Evolutionary conservation across 1,284 basidiomycete genomes (phyloP).

Genomic region (Hymenochaete sp.): DNA sequence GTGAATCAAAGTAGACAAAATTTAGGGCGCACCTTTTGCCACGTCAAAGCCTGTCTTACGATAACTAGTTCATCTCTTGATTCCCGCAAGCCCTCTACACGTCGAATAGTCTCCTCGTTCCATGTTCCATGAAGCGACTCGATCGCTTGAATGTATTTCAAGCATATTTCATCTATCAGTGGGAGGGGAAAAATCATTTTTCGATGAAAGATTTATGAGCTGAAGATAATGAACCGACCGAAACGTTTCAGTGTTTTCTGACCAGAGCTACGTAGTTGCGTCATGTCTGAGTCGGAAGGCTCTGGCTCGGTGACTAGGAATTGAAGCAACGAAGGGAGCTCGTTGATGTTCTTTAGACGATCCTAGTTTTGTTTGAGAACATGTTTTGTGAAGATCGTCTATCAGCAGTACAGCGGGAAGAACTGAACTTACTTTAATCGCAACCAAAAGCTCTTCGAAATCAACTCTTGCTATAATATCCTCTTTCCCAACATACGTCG

Average conservation of each 20-base stretch:
- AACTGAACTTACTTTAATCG: conserved; percentile 8
- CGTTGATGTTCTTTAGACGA: conserved; percentile 11
- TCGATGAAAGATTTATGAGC: too few species aligned
- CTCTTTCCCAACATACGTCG: not conserved
- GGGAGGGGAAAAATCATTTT: too few species aligned
- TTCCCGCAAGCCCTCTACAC: conserved; percentile 7
- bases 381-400: too few species aligned
- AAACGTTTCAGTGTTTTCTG: too few species aligned
- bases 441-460: conserved; percentile 4
- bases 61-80: conserved; percentile 11
- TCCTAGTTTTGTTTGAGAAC: too few species aligned
- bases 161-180: conserved; percentile 4
- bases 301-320: conserved; percentile 9
- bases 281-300: not conserved
- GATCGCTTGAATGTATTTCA: conserved; percentile 12
- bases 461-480: conserved; percentile 5
- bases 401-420: too few species aligned
- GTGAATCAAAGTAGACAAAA: not conserved
- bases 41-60: conserved; percentile 11
- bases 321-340: conserved; percentile 6
- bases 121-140: conserved; percentile 1
- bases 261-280: not conserved
- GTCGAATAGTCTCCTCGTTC: conserved; percentile 9
- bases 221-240: too few species aligned
- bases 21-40: conserved; percentile 7